Conservation (phyloP, 1,284 basidiomycete species). For the Trichosporon sp. region DNA sequence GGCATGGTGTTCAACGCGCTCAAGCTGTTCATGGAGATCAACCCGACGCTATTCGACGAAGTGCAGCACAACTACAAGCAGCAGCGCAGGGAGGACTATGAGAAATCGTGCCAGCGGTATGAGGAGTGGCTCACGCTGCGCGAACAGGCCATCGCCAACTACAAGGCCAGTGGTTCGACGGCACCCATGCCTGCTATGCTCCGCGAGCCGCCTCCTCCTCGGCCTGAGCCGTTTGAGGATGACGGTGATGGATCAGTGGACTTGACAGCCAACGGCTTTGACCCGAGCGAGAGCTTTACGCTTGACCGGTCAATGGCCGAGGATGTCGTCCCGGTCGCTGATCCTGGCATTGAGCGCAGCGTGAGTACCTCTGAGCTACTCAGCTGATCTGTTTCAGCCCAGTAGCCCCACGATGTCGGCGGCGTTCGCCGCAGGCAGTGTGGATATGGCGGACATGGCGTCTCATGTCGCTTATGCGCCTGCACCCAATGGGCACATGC, state of each 20-base stretch:
- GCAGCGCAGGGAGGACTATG: conserved; percentile 77
- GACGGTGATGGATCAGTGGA: conserved; percentile 81
- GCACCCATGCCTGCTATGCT: conserved; percentile 62
- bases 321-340: conserved; percentile 80
- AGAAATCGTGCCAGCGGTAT: conserved; percentile 70
- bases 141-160: conserved; percentile 65
- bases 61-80: conserved; percentile 92
- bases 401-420: conserved; percentile 3
- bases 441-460: not conserved
- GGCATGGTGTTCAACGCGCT: conserved; percentile 98
- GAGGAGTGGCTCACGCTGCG: conserved; percentile 77
- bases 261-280: conserved; percentile 74
- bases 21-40: conserved; percentile 99
- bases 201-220: conserved; percentile 60
- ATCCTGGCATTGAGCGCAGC: conserved; percentile 68
- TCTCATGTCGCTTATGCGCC: not conserved
- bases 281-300: conserved; percentile 58
- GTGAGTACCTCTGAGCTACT: conserved; percentile 24
- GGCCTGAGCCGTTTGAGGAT: conserved; percentile 68
- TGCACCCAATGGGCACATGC: conserved; percentile 20
- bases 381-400: conserved; percentile 3
- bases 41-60: conserved; percentile 90
- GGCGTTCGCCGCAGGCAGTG: conserved; percentile 2
- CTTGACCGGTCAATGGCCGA: conserved; percentile 70
- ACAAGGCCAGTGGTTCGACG: conserved; percentile 59